phyloP scores from a whole-genome alignment of 768 basidiomycete genomes.

The Coprinopsis cinerea region DNA sequence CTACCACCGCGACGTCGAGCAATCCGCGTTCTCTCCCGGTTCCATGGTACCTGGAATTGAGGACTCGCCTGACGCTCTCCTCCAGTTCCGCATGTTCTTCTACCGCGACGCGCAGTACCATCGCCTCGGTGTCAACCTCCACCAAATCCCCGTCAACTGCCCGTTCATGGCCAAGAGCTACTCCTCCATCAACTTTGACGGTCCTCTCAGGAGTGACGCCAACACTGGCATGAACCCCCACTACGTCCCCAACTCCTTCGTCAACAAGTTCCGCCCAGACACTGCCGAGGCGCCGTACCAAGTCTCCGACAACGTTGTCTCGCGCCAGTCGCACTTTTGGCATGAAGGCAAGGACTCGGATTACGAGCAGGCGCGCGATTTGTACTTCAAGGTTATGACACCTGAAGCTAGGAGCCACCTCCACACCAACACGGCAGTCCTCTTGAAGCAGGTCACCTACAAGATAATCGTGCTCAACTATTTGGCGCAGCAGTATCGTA shows the following conservation, averaged over 20 bases:
- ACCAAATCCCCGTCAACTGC: constrained; percentile 14
- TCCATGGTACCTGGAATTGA: constrained; percentile 11
- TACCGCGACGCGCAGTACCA: constrained; percentile 15
- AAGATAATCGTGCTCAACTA: not conserved
- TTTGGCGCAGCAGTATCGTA: not conserved
- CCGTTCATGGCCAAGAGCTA: constrained; percentile 11
- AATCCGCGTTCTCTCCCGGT: constrained; percentile 12
- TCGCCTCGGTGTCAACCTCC: constrained; percentile 12
- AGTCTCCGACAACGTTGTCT: constrained; percentile 10
- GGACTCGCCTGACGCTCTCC: constrained; percentile 12
- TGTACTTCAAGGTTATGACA: constrained; percentile 11
- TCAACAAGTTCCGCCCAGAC: constrained; percentile 9
- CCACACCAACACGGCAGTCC: constrained; percentile 8
- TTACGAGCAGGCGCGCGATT: constrained; percentile 11
- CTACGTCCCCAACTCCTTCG: constrained; percentile 13
- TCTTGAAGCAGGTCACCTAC: not conserved
- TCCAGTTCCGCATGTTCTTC: constrained; percentile 15
- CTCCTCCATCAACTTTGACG: constrained; percentile 11
- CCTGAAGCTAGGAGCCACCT: constrained; percentile 6
- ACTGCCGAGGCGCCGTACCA: constrained; percentile 8
- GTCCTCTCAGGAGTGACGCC: constrained; percentile 7
- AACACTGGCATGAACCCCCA: constrained; percentile 11
- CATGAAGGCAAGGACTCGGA: constrained; percentile 8
- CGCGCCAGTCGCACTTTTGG: constrained; percentile 13
- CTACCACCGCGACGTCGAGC: constrained; percentile 14